Evolutionary conservation across 352 stramenopile genomes (phyloP).

Genomic region (Pythium chondricola): DNA sequence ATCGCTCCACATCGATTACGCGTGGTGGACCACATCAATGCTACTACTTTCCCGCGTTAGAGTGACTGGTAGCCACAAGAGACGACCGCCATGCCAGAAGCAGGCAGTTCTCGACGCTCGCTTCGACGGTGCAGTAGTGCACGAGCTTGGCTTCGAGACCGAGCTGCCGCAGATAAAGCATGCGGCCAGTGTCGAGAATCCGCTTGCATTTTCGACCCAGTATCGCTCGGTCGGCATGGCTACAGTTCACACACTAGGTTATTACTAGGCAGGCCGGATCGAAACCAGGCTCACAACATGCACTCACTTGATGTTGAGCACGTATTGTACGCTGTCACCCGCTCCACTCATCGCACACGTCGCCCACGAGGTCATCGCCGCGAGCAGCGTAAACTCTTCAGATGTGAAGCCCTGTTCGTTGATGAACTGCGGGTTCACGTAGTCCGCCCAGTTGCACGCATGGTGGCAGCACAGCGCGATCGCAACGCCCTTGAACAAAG

Average conservation of each 20-base stretch:
- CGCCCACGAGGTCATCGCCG: constrained; percentile 72
- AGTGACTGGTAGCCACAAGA: not conserved
- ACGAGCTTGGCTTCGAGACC: constrained; percentile 62
- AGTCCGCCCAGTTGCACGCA: constrained; percentile 67
- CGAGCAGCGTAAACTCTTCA: constrained; percentile 54
- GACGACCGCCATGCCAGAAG: constrained; percentile 51
- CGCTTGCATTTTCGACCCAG: constrained; percentile 75
- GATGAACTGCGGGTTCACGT: constrained; percentile 62
- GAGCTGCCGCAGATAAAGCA: constrained; percentile 39
- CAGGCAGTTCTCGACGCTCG: constrained; percentile 81
- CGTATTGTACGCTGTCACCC: constrained; percentile 54
- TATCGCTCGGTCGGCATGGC: constrained; percentile 53
- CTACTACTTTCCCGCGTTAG: too few species aligned
- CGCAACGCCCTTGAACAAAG: constrained; percentile 46
- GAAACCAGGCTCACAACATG: not conserved
- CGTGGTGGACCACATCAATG: too few species aligned
- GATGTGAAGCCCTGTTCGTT: constrained; percentile 41
- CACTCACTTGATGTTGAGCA: constrained; percentile 61
- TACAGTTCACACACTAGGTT: constrained; percentile 5
- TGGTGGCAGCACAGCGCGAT: constrained; percentile 82
- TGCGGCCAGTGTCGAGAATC: constrained; percentile 64
- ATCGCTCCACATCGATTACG: too few species aligned
- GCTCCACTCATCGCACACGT: constrained; percentile 68
- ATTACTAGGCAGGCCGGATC: not conserved
- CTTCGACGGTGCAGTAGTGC: constrained; percentile 66